Percentiles rank a stretch among this genome's conserved stretches.
Conservation (phyloP, 2,329 filamentous ascomycete species). For the Neofusicoccum parvum region DNA sequence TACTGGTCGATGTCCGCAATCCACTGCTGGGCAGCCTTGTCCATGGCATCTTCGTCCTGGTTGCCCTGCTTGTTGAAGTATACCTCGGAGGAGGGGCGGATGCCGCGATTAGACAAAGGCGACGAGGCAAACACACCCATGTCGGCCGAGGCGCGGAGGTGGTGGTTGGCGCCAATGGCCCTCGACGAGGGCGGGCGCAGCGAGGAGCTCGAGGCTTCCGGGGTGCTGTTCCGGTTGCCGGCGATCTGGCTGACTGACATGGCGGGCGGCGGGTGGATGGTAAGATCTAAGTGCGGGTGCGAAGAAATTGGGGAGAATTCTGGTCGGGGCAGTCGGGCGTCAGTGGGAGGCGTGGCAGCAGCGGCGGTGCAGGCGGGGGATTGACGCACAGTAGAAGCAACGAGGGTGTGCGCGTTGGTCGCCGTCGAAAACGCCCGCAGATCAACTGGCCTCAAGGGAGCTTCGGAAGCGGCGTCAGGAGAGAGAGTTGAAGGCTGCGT, state of each 20-base stretch:
- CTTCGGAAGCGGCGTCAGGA: conserved; percentile 21
- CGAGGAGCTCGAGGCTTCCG: conserved; percentile 81
- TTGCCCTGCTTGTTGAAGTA: conserved; percentile 78
- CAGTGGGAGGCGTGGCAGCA: background rate
- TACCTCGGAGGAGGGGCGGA: conserved; percentile 92
- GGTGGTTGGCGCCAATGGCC: conserved; percentile 74
- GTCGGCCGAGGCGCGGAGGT: conserved; percentile 92
- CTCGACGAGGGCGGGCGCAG: conserved; percentile 82
- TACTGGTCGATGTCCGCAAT: conserved; percentile 99
- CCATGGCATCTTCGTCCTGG: conserved; percentile 73
- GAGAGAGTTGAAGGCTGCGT: conserved; percentile 12
- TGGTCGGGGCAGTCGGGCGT: background rate
- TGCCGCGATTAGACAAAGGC: conserved; percentile 71
- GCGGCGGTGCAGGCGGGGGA: background rate
- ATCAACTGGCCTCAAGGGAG: conserved; percentile 23
- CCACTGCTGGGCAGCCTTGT: conserved; percentile 97
- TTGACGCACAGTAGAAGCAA: conserved; percentile 11
- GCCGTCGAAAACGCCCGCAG: conserved; percentile 21
- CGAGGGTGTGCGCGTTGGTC: conserved; percentile 1
- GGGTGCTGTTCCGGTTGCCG: conserved; percentile 92
- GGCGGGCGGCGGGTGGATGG: conserved; percentile 25
- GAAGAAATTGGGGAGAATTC: conserved; percentile 12
- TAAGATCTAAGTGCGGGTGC: background rate
- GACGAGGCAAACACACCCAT: conserved; percentile 78
- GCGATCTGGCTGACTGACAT: conserved; percentile 54